A percentile compares a stretch with the other conserved stretches of the same genome.
These are phyloP conservation scores for Phialophora chinensis DNA, from an alignment of 2,329 filamentous ascomycete species.

Conservation along the genomic window DNA sequence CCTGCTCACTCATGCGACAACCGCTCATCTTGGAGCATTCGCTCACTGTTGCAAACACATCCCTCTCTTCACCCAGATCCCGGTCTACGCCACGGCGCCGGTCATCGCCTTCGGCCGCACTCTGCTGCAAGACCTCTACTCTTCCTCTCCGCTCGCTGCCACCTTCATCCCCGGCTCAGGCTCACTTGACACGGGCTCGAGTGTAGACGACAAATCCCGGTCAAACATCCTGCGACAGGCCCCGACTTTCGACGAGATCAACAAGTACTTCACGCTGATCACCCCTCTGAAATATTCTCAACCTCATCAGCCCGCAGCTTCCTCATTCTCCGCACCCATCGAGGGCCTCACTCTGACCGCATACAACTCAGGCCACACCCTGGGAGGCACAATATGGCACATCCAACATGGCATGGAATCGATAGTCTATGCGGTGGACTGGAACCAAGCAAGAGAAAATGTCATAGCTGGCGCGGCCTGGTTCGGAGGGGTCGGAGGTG, in stretches of 20 bases:
- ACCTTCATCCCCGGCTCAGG: conserved; percentile 71
- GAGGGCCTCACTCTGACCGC: conserved; percentile 94
- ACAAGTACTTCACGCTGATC: conserved; percentile 86
- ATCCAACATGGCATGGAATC: conserved; percentile 96
- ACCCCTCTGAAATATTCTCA: conserved; percentile 96
- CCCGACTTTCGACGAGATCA: conserved; percentile 86
- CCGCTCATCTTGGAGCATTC: conserved; percentile 88
- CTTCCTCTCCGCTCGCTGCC: conserved; percentile 83
- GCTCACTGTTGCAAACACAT: conserved; percentile 98
- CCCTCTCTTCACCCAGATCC: conserved; percentile 87
- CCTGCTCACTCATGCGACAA: conserved; percentile 91
- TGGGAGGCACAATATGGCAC: conserved; percentile 98
- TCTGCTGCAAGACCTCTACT: conserved; percentile 88
- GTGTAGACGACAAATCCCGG: conserved; percentile 53
- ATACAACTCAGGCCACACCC: conserved; percentile 93
- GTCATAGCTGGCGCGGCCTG: conserved; percentile 92
- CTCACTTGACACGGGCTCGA: conserved; percentile 45
- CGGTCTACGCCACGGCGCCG: conserved; percentile 90
- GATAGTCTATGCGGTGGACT: conserved; percentile 96
- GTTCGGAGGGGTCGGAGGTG: conserved; percentile 82
- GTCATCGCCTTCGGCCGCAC: conserved; percentile 93
- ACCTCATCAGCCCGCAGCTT: conserved; percentile 85
- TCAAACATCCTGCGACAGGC: conserved; percentile 66
- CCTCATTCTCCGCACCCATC: conserved; percentile 84
- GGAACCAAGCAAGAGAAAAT: conserved; percentile 97